These are phyloP conservation scores for Colletotrichum lentis DNA, from an alignment of 2,329 filamentous ascomycete genomes.

Conservation along the genomic window DNA sequence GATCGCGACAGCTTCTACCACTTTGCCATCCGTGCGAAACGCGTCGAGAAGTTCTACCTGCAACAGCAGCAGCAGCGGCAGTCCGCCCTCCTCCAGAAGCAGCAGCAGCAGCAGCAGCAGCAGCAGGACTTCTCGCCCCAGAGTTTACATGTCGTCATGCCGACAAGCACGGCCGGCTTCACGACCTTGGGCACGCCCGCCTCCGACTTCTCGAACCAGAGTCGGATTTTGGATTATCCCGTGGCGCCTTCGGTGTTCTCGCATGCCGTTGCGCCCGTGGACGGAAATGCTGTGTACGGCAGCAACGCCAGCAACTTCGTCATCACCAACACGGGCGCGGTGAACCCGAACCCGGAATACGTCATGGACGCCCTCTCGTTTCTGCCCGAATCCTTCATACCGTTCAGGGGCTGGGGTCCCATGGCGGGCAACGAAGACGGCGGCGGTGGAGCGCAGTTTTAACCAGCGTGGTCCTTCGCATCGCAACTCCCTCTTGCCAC, in stretches of 20 bases:
- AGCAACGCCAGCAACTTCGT: background rate
- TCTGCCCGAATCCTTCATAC: constrained; percentile 26
- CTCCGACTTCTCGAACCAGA: constrained; percentile 3
- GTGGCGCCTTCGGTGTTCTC: constrained; percentile 11
- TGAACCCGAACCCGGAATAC: background rate
- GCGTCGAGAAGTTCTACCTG: constrained; percentile 35
- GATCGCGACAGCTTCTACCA: constrained; percentile 42
- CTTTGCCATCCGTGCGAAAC: constrained; percentile 37
- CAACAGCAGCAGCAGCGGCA: constrained; percentile 4
- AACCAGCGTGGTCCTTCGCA: constrained; percentile 10
- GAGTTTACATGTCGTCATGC: background rate
- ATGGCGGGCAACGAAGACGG: background rate
- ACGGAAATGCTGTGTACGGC: background rate
- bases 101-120: constrained; percentile 7
- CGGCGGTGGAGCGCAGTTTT: constrained; percentile 7
- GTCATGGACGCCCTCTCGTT: constrained; percentile 11
- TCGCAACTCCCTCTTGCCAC: background rate
- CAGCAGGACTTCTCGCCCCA: constrained; percentile 10
- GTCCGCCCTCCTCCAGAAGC: constrained; percentile 12
- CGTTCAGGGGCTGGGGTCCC: constrained; percentile 25
- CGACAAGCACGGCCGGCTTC: background rate
- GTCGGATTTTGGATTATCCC: constrained; percentile 2
- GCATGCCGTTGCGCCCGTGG: background rate
- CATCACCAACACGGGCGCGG: background rate
- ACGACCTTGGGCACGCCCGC: constrained; percentile 6